Evolutionary conservation across 2,329 filamentous ascomycete genomes (phyloP), one percentile per base, ranked within the genome.

Genomic region (Amauroascus verrucosus): DNA sequence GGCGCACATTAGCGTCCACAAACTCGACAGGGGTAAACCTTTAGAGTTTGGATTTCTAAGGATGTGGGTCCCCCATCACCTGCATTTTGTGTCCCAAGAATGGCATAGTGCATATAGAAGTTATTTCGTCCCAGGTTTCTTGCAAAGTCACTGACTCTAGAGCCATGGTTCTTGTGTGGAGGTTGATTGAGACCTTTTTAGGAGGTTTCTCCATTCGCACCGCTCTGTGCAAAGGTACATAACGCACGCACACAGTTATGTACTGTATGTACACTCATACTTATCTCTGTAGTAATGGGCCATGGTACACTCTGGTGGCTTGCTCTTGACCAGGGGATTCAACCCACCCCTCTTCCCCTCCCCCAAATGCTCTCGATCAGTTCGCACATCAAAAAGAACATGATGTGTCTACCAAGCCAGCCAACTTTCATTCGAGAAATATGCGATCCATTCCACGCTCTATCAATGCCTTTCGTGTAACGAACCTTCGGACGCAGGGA

Each of bases 21-120:
- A 18, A n/a, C 22, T 16, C 26, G 48, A 51, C 48, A 51, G 48
- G 48, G 48, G 48, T 43, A 9, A 22, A 13, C 45, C 2, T 22
- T 38, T 51, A 33, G 16, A 35, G 16, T 51, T 51, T 11, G 16
- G 33, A 32, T 30, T 50, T 41, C 38, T 43, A 18, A 32, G 48
- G 37, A 3, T 44, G 48, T 41, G 48, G 48, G 48, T 13, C 30
- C 26, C 11, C 11, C 20, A 51, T 51, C 37, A 51, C 48, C 38
- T 51, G 48, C 48, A 51, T 41, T 16, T 45, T 13, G 5, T 6
- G 6, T 20, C 38, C 48, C 48, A 44, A 33, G 38, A 51, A 51
- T 51, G 48, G 48, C 48, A 43, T 51, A 43, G 48, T 51, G 48
- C 48, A 51, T 51, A 44, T 44, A 51, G 11, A 43, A 51, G 13